Base-by-base conservation (phyloP, 1,139 yeast genomes). In the Taphrina confusa region DNA sequence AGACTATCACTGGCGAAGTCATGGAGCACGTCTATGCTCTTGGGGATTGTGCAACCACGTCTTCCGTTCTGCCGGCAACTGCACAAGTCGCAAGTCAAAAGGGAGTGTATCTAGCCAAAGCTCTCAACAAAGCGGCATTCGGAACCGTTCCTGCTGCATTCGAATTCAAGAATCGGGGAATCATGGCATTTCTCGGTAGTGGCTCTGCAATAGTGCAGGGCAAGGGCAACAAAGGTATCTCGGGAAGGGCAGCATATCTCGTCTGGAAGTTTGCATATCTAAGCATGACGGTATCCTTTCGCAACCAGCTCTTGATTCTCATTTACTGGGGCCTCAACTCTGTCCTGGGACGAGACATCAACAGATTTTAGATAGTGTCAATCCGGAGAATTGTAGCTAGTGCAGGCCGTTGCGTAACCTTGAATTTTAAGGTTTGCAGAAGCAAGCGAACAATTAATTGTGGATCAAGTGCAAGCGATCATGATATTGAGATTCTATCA, bases 211-310 rank as follows among this genome's bases (percentile, higher is more conserved):
- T 82, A 68, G 86, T 82, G 68, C 70, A 81, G 61, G 79, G 80
- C 50, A 75, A 80, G 34, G 75, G 81, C 63, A 30, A 9, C n/a
- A 12, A 39, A 11, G 46, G 46, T 11, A 77, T 77, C 49, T 84
- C 85, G 62, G 87, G 86, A 1, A 70, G 82, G 40, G 71, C 81
- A 39, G 85, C 86, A 31, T 80, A 82, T 82, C 82, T 82, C 68
- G 69, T 82, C 57, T 82, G 87, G 87, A 78, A 86, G 72, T 78
- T 83, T 49, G 82, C 81, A 18, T 82, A 82, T 70, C 82, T 82
- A 71, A 80, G 85, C 30, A 83, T 82, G 70, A 78, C 82, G 40
- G 85, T 82, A 34, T 78, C 84, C 58, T 68, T 80, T 65, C 76
- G 86, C 68, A 80, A 82, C 3, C 75, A 86, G 67, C 80, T 80